Base-by-base conservation (phyloP, 345 rosid genomes). In the Kernera saxatilis region DNA sequence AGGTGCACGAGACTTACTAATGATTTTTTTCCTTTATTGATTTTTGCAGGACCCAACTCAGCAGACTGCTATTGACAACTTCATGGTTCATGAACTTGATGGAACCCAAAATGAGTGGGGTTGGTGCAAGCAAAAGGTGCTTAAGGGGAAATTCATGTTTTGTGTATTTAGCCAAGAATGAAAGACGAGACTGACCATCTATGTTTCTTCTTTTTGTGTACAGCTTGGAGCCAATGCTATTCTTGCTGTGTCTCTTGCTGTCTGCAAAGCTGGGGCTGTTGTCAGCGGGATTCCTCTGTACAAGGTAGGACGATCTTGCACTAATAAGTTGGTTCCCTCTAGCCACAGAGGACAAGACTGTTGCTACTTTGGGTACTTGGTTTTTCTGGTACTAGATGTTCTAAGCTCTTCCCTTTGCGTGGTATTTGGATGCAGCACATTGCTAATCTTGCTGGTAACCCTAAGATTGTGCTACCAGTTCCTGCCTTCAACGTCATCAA, bases 211-310 rank as follows among this genome's bases (percentile, higher is more conserved):
- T 53, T 26, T 27, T 39, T 43, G 33, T 57, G 17, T 58, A 13
- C 84, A 94, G 99, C 99, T 94, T 49, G 99, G 99, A 70, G 99
- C 99, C 74, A 94, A 94, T 77, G 99, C 99, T 56, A 94, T 94
- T 29, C 82, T 91, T 73, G 98, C 95, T 2, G 99, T 94, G 56
- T 93, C 98, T 55, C 97, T 93, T 69, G 96, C 96, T 3, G 87
- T 91, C 30, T 91, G 99, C 87, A 91, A 91, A 79, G 96, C 96
- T 50, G 97, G 97, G 8, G 97, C 97, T 37, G 71, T 67, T 72
- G 96, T 76, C 22, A 81, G 59, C 58, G 85, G 89, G 29, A 85
- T 80, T 76, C 92, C 97, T 22, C 97, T 93, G 33, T 93, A 93
- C 85, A 80, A 84, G 96, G 98, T 93, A 76, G 17, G 43, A 1